These are phyloP conservation scores for Ophiosphaerella herpotricha DNA, from an alignment of 2,329 filamentous ascomycete species.

Conservation along the genomic window DNA sequence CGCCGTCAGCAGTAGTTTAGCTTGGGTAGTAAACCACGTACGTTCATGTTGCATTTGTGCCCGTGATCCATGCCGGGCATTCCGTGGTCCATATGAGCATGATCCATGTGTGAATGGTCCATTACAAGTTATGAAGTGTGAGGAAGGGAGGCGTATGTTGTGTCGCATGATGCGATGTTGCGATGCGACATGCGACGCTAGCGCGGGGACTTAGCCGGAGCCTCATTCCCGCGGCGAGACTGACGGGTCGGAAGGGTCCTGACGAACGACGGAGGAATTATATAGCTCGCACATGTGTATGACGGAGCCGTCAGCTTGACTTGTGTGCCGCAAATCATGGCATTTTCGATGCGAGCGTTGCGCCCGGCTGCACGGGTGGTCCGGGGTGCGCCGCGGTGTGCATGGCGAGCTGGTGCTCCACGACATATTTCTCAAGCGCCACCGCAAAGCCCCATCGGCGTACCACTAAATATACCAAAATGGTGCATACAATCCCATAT, in stretches of 20 bases:
- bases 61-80: slow-evolving; percentile 54
- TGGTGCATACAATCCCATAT: slow-evolving; percentile 33
- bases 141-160: background rate
- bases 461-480: slow-evolving; percentile 48
- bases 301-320: too few species aligned
- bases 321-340: background rate
- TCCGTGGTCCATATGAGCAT: slow-evolving; percentile 61
- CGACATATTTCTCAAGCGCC: slow-evolving; percentile 36
- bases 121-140: slow-evolving; percentile 17
- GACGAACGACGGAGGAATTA: too few species aligned
- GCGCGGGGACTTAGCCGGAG: background rate
- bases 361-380: slow-evolving; percentile 15
- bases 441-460: slow-evolving; percentile 27
- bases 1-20: slow-evolving; percentile 8
- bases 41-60: slow-evolving; percentile 86
- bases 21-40: slow-evolving; percentile 50
- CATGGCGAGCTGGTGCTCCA: slow-evolving; percentile 16
- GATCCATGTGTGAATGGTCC: slow-evolving; percentile 56
- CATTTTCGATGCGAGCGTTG: background rate
- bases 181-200: background rate
- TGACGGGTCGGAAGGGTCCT: too few species aligned
- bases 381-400: slow-evolving; percentile 13
- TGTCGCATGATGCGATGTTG: background rate
- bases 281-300: too few species aligned
- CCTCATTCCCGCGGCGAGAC: too few species aligned